Evolutionary conservation across 1,139 yeast genomes (phyloP), one percentile per base, ranked within the genome.

Genomic region (Geotrichum bryndzae): DNA sequence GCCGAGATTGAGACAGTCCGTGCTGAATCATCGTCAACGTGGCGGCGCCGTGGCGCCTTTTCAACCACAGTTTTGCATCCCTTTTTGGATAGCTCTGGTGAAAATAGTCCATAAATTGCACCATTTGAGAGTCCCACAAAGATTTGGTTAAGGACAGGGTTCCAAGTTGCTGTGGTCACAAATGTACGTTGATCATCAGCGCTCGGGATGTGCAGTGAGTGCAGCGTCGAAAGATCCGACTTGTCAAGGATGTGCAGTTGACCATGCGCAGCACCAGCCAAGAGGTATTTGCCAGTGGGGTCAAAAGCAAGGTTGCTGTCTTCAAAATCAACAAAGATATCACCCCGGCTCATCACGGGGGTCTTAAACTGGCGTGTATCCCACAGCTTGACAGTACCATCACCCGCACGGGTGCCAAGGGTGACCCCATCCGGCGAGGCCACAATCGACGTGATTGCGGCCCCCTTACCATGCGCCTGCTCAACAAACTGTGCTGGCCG

Each of bases 1-100:
- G 74, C 72, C 0, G 74, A 72, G 3, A 72, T 66, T 54, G 72
- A 73, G 2, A 72, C 68, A 0, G 76, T 72, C 6, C 64, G 66
- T 0, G 72, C 65, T 10, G 71, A 57, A 38, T 69, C 66, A 51
- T 76, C 79, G 57, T 75, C 80, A n/a, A 75, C 64, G 58, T 76
- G 76, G 22, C 76, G 70, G 22, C 68, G 69, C 62, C 70, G 76
- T 1, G 77, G 75, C 13, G 73, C 72, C 61, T 73, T 74, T 50
- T 69, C 70, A n/a, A 78, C 64, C 2, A 74, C 71, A 0, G 67
- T 58, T 57, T 70, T 68, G 3, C 77, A 75, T 1, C 82, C 82
- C 52, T 71, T 69, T 3, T 63, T 63, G 1, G 81, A 76, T 1
- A 61, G 41, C 0, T 65, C 66, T 0, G 76, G 77, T 3, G 76